Conservation (phyloP, 2,329 filamentous ascomycete genomes). For the Curvularia hawaiiensis region DNA sequence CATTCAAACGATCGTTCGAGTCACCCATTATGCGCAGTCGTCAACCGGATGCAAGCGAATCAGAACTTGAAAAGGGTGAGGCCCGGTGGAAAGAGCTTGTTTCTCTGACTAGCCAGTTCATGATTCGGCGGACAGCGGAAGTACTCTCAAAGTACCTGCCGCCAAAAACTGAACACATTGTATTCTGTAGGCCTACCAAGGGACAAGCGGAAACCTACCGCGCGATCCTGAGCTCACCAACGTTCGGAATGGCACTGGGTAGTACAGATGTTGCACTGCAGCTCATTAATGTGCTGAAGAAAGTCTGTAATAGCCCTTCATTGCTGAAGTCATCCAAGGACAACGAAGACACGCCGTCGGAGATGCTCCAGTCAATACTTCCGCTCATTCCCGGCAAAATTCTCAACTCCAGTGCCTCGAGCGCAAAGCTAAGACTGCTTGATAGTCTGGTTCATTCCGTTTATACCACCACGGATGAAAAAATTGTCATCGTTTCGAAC, state of each 20-base stretch:
- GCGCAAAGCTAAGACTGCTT: slow-evolving; percentile 69
- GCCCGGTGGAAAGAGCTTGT: slow-evolving; percentile 65
- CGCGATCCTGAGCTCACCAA: slow-evolving; percentile 66
- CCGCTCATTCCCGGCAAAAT: slow-evolving; percentile 61
- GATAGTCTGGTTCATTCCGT: slow-evolving; percentile 68
- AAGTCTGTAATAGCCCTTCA: slow-evolving; percentile 73
- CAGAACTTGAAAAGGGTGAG: slow-evolving; percentile 68
- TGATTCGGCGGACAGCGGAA: slow-evolving; percentile 68
- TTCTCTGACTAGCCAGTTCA: slow-evolving; percentile 65
- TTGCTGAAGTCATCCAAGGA: slow-evolving; percentile 61
- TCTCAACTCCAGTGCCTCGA: slow-evolving; percentile 62
- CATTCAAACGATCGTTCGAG: slow-evolving; percentile 69
- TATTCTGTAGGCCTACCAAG: slow-evolving; percentile 68
- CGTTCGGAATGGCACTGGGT: slow-evolving; percentile 66
- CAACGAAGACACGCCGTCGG: slow-evolving; percentile 53
- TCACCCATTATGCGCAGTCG: slow-evolving; percentile 66
- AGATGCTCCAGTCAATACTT: slow-evolving; percentile 51
- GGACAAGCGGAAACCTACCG: slow-evolving; percentile 67
- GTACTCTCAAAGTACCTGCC: slow-evolving; percentile 70
- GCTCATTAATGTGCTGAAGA: slow-evolving; percentile 74
- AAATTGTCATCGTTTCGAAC: slow-evolving; percentile 77
- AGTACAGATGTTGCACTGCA: slow-evolving; percentile 67
- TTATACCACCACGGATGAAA: slow-evolving; percentile 66
- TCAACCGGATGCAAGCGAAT: slow-evolving; percentile 65
- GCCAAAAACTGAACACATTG: slow-evolving; percentile 69